Percentiles rank a stretch among this genome's conserved stretches.
Evolutionary conservation across 2,329 filamentous ascomycete species (phyloP).

Genomic region (Cyphellophora attinorum): DNA sequence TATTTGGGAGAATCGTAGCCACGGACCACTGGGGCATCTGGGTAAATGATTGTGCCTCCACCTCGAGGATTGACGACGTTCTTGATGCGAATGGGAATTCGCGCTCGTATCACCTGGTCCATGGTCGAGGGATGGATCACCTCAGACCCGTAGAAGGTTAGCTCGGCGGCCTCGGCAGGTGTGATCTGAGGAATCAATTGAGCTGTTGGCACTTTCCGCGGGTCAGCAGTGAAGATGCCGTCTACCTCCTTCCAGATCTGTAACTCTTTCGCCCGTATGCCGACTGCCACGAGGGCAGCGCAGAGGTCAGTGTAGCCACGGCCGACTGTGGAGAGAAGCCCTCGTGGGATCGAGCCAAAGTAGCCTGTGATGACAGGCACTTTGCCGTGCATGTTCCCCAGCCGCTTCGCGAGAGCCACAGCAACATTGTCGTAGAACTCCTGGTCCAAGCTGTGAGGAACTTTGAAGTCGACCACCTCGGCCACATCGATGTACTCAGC

Average conservation of each 20-base stretch:
- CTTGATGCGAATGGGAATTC: slow-evolving; percentile 60
- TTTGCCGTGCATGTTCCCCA: slow-evolving; percentile 54
- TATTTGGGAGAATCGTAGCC: slow-evolving; percentile 38
- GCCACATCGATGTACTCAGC: slow-evolving; percentile 86
- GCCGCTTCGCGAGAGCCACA: slow-evolving; percentile 51
- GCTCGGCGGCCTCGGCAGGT: slow-evolving; percentile 85
- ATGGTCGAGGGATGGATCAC: slow-evolving; percentile 98
- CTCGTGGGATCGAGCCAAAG: slow-evolving; percentile 87
- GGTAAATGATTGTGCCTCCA: slow-evolving; percentile 58
- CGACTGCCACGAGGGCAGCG: slow-evolving; percentile 83
- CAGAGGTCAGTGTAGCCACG: slow-evolving; percentile 96
- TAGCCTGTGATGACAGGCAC: slow-evolving; percentile 83
- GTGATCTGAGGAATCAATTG: slow-evolving; percentile 80
- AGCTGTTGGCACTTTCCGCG: slow-evolving; percentile 86
- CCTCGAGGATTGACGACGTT: slow-evolving; percentile 60
- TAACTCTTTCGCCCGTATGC: slow-evolving; percentile 74
- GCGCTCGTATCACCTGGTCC: slow-evolving; percentile 70
- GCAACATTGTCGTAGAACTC: slow-evolving; percentile 61
- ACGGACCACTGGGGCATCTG: slow-evolving; percentile 53
- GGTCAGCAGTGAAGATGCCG: slow-evolving; percentile 81
- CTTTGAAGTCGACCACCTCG: slow-evolving; percentile 64
- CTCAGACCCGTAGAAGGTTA: slow-evolving; percentile 90
- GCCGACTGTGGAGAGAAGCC: slow-evolving; percentile 82
- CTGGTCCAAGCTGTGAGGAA: slow-evolving; percentile 48
- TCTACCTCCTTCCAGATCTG: slow-evolving; percentile 99